Evolutionary conservation across 345 rosid species (phyloP).

Genomic region (Hypericum perforatum): DNA sequence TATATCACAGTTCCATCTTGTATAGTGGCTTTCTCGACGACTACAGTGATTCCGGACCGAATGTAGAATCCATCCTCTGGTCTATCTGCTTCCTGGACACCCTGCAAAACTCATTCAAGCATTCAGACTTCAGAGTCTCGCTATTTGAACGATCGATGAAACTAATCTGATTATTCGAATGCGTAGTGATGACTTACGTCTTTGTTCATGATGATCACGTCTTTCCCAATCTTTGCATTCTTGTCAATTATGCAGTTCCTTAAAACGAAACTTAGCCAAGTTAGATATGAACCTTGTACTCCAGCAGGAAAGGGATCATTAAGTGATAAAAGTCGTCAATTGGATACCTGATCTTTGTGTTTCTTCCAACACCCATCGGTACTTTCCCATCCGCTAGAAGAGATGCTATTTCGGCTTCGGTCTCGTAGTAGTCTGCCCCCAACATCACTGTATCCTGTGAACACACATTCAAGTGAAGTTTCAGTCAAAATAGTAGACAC

Average conservation of each 20-base stretch:
- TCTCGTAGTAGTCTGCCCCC: constrained; percentile 90
- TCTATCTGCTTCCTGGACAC: constrained; percentile 77
- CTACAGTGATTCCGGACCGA: constrained; percentile 61
- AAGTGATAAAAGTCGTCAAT: neutral
- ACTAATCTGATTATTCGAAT: too few relatives aligned
- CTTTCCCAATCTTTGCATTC: constrained; percentile 82
- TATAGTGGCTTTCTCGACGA: constrained; percentile 78
- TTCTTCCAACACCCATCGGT: constrained; percentile 75
- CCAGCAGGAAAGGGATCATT: neutral
- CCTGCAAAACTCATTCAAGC: constrained; percentile 26
- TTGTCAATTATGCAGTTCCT: constrained; percentile 96
- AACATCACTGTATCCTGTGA: constrained; percentile 76
- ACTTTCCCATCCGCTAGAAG: constrained; percentile 75
- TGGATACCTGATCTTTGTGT: constrained; percentile 62
- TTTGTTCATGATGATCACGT: constrained; percentile 63
- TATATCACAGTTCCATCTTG: constrained; percentile 68
- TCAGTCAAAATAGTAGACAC: neutral
- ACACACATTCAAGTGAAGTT: constrained; percentile 7
- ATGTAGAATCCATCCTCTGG: constrained; percentile 76
- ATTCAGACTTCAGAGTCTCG: neutral
- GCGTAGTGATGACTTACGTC: constrained; percentile 36
- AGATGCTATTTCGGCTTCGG: constrained; percentile 86
- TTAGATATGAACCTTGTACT: neutral
- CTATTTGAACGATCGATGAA: too few relatives aligned
- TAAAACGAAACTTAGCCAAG: constrained; percentile 14